phyloP scores from a whole-genome alignment of 129 eudicot species.

The Glebionis coronaria region DNA sequence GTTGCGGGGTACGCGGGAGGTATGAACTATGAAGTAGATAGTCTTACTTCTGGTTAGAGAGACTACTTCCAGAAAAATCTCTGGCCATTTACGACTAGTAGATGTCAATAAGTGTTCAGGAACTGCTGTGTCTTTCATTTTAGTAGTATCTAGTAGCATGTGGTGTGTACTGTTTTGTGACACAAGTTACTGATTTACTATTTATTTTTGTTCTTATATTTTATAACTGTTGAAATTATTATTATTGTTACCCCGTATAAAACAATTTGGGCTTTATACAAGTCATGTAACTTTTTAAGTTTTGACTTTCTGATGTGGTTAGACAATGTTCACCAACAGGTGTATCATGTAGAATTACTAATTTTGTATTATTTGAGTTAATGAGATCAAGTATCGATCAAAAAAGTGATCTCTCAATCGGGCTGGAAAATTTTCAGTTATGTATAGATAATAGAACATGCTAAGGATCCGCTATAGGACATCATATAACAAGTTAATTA shows the following conservation, averaged over 20 bases:
- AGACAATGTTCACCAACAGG: background rate
- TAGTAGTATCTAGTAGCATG: background rate
- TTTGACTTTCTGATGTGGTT: background rate
- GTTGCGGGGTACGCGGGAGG: too few species aligned
- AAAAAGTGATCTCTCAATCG: too few species aligned
- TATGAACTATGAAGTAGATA: too few species aligned
- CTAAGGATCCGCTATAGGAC: too few species aligned
- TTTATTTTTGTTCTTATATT: background rate
- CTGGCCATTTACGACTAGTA: too few species aligned
- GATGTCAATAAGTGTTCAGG: background rate
- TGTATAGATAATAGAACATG: too few species aligned
- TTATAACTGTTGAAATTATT: background rate
- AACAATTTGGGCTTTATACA: conserved; percentile 1
- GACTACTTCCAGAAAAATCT: background rate
- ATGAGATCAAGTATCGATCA: too few species aligned
- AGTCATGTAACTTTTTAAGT: background rate
- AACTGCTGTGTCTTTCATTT: background rate
- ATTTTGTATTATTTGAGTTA: too few species aligned
- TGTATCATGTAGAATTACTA: too few species aligned
- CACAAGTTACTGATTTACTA: background rate
- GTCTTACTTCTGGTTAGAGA: too few species aligned
- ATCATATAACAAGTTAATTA: too few species aligned
- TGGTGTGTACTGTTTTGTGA: background rate
- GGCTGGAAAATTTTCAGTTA: too few species aligned
- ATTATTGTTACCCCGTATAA: background rate